phyloP scores from a whole-genome alignment of 768 basidiomycete species.

The Suillus variegatus region DNA sequence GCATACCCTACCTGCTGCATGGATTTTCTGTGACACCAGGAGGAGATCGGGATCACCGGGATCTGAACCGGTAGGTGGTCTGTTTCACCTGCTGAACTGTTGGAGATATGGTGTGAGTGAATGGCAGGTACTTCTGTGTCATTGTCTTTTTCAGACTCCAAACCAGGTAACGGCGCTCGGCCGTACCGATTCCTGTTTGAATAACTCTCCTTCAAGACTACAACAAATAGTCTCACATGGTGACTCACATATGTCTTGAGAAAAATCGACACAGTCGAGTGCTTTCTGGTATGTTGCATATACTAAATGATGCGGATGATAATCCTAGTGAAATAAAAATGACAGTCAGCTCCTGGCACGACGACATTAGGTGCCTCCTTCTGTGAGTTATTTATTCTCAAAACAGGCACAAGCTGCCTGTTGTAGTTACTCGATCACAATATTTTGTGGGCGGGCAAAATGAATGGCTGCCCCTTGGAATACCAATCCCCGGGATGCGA shows the following conservation, averaged over 20 bases:
- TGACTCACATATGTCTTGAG: background rate
- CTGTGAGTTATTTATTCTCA: slow-evolving; percentile 1
- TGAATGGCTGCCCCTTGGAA: slow-evolving; percentile 5
- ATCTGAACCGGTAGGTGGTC: background rate
- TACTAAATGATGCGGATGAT: background rate
- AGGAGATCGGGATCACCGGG: background rate
- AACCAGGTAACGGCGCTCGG: background rate
- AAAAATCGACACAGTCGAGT: background rate
- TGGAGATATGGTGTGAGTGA: background rate
- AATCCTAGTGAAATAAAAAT: background rate
- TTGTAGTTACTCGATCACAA: slow-evolving; percentile 1
- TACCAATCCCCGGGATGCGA: background rate
- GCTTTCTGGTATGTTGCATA: background rate
- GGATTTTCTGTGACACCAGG: background rate
- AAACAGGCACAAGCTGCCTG: background rate
- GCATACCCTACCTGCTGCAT: background rate
- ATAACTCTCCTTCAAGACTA: background rate
- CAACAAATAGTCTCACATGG: background rate
- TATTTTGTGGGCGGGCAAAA: slow-evolving; percentile 9
- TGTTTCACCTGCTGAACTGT: background rate
- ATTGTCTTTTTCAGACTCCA: background rate
- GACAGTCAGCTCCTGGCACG: background rate
- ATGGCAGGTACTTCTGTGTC: background rate
- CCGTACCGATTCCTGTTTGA: background rate
- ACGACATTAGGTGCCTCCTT: background rate